Conservation (phyloP, 495 filamentous ascomycete genomes). For the Penicillium silybi region DNA sequence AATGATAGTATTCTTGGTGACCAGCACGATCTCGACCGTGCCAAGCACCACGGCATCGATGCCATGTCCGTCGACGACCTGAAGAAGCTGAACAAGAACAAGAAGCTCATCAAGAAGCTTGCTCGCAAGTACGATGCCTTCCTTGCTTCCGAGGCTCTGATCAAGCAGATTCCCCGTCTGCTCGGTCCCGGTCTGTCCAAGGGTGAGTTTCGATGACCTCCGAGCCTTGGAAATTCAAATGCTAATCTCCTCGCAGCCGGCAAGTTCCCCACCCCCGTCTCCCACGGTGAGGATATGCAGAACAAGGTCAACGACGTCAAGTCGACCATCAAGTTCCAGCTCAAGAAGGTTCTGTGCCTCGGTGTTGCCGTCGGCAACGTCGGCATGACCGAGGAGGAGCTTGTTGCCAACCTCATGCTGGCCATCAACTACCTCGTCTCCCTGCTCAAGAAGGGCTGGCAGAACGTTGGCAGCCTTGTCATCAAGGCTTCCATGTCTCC, state of each 20-base stretch:
- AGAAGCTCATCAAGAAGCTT: conserved; percentile 99
- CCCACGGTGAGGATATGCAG: conserved; percentile 87
- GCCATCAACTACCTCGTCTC: conserved; percentile 99
- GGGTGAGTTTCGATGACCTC: conserved; percentile 67
- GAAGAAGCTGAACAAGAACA: conserved; percentile 99
- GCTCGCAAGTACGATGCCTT: conserved; percentile 99
- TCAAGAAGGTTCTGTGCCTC: conserved; percentile 99
- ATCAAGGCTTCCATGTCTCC: conserved; percentile 99
- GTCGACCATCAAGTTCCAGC: conserved; percentile 99
- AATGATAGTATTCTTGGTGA: conserved; percentile 81
- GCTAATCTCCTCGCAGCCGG: conserved; percentile 58
- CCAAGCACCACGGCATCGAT: conserved; percentile 95
- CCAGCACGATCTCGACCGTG: conserved; percentile 99
- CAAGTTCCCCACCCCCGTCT: conserved; percentile 98
- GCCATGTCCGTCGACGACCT: conserved; percentile 97
- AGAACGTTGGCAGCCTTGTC: conserved; percentile 98
- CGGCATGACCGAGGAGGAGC: conserved; percentile 91
- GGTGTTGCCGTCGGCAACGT: conserved; percentile 99
- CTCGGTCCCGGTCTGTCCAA: conserved; percentile 97
- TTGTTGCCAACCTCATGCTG: conserved; percentile 95
- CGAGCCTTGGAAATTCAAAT: conserved; percentile 1
- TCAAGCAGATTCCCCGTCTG: conserved; percentile 99
- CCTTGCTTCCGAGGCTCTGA: conserved; percentile 88
- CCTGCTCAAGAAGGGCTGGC: conserved; percentile 99
- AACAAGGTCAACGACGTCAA: conserved; percentile 97